Conservation (phyloP, 805 yeast species). For the Zygoascus ofunaensis region DNA sequence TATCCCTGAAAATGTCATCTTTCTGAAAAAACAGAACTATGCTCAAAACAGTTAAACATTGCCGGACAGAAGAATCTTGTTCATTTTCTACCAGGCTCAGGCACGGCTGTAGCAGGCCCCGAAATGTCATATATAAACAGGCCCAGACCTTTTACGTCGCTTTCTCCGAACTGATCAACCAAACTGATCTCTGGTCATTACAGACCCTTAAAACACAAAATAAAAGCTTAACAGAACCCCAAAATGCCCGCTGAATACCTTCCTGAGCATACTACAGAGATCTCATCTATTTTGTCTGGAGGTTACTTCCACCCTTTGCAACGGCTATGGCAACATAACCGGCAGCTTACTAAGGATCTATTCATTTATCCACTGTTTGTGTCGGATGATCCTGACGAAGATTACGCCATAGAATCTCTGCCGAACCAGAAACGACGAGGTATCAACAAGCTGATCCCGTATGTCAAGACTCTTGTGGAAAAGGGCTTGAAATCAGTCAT, state of each 20-base stretch:
- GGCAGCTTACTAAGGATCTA: conserved; percentile 77
- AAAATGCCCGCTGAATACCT: conserved; percentile 49
- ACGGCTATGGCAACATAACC: conserved; percentile 85
- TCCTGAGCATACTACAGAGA: conserved; percentile 45
- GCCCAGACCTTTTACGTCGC: no score
- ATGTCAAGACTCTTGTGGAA: conserved; percentile 54
- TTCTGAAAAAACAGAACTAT: no score
- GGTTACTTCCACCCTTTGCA: conserved; percentile 88
- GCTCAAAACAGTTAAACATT: no score
- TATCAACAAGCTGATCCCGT: conserved; percentile 64
- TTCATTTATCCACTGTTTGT: conserved; percentile 88
- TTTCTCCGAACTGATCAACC: no score
- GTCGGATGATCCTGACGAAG: conserved; percentile 74
- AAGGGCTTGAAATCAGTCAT: conserved; percentile 84
- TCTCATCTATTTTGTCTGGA: conserved; percentile 78
- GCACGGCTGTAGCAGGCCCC: no score
- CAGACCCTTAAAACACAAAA: no score
- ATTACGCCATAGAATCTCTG: conserved; percentile 58
- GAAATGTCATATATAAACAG: no score
- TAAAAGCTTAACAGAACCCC: no score
- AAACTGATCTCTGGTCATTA: no score
- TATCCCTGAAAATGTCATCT: no score
- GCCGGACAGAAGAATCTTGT: no score
- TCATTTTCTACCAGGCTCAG: no score
- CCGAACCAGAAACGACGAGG: conserved; percentile 90